Evolutionary conservation across 768 basidiomycete species (phyloP), one percentile per base, ranked within the genome.

Genomic region (Crucibulum laeve): DNA sequence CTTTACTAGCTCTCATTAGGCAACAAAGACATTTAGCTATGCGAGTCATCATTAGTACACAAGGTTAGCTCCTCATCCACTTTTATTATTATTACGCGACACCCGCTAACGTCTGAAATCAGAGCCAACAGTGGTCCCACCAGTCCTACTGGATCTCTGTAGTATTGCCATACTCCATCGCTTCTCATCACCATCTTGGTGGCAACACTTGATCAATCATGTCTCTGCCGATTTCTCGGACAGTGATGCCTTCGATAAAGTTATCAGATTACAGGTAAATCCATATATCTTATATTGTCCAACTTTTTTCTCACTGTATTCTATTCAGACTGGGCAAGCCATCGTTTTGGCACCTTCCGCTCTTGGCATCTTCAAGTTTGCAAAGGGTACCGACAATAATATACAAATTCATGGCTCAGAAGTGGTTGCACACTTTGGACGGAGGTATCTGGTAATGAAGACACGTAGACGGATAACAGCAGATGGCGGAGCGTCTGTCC

Each of bases 171-270:
- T 88, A n/a, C 50, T 87, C 2, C 86, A 87, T 49, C 69, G 86
- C 1, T 88, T 88, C 57, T 84, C 84, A 0, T 87, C 87, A 0
- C 82, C 82, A 0, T 70, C 80, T 1, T 87, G 86, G 86, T 84
- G 83, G 79, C 71, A 79, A 0, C 83, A 87, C 50, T 55, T 88
- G 1, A 66, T 73, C 1, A 75, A 80, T 15, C 84, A 87, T 51
- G 81, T 87, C 3, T 78, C 82, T 0, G 79, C 81, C 0, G 75
- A 84, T 47, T 71, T 85, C 43, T 73, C 74, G 1, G 62, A 65
- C 4, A 71, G 67, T 1, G 79, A 83, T 26, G 81, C 76, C 0
- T 87, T 87, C 46, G 79, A 86, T 46, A 69, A 74, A 39, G 76
- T 87, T 7, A 84, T 84, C 11, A 75, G 56, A 41, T 65, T 87